Evolutionary conservation across 2,329 filamentous ascomycete species (phyloP).

Genomic region (Graphilbum ipis-grandicollis): DNA sequence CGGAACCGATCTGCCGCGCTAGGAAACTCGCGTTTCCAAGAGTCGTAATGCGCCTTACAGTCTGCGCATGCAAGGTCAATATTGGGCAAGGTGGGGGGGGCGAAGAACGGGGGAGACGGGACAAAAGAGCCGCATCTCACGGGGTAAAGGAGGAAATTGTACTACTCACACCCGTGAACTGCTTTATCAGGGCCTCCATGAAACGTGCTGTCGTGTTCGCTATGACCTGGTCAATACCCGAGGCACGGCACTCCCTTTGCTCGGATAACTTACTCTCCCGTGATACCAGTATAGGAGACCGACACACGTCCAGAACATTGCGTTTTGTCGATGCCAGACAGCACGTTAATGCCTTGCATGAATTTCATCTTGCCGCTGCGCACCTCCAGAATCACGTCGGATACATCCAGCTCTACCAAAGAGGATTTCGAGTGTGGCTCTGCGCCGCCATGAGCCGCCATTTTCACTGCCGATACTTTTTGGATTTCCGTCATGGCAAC

Average conservation of each 20-base stretch:
- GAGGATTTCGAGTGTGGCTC: neutral
- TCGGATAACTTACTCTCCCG: conserved; percentile 22
- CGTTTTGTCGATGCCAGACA: conserved; percentile 39
- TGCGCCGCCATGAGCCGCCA: too few species aligned
- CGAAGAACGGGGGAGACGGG: too few species aligned
- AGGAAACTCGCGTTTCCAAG: conserved; percentile 36
- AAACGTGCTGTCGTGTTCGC: conserved; percentile 41
- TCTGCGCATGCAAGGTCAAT: too few species aligned
- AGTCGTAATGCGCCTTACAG: conserved; percentile 38
- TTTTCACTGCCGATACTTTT: too few species aligned
- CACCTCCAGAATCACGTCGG: conserved; percentile 36
- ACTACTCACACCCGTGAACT: conserved; percentile 37
- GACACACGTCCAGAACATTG: conserved; percentile 24
- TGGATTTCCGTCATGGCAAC: too few species aligned
- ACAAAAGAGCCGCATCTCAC: too few species aligned
- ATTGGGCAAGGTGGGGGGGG: too few species aligned
- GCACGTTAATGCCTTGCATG: conserved; percentile 30
- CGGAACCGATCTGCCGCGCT: conserved; percentile 30
- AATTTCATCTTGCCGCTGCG: conserved; percentile 38
- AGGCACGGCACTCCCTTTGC: neutral
- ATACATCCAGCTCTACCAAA: conserved; percentile 20
- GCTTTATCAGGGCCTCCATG: conserved; percentile 49
- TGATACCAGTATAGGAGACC: conserved; percentile 31
- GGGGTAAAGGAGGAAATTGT: too few species aligned
- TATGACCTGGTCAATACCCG: neutral